Evolutionary conservation across 2,329 filamentous ascomycete species (phyloP), one percentile per base, ranked within the genome.

Genomic region (Colletotrichum sp.): DNA sequence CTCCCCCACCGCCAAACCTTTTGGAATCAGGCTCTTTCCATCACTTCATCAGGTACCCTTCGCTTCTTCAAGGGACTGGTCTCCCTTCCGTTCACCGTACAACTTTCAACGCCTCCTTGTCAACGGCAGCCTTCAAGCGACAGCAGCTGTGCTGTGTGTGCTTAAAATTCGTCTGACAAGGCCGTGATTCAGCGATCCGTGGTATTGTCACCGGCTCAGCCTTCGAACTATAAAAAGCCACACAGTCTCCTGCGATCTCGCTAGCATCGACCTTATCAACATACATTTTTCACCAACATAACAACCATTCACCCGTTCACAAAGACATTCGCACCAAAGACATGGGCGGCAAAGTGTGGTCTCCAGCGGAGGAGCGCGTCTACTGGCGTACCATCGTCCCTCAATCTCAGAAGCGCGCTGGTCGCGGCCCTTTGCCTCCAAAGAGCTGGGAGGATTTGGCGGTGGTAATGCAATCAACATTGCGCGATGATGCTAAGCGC

Each of bases 331-430:
- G n/a, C n/a, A 34, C 25, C 62, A 84, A 28, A 43, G 85, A 30
- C 28, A 90, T 91, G 89, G 88, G 86, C 7, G 89, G 88, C 28
- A 89, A 86, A 76, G 81, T 86, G 7, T 91, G 89, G 89, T 86
- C 87, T 0, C 73, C 73, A 0, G 80, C 84, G 1, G 89, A 91
- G 76, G 89, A 91, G 80, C 71, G 78, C 2, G 81, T 86, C 76
- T 91, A 90, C 78, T 91, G 89, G 89, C 80, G 80, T 10, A 77
- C 78, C 4, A 79, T 85, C 30, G 79, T 88, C 2, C 82, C 85
- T 1, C 78, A 80, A 8, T 88, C 86, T 0, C 79, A 82, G 3
- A 85, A 84, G 68, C 80, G 83, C 4, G 74, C 76, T 28, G 82
- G 80, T 10, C 70, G 75, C 8, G 78, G 82, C 65, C 70, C 62